Percentiles rank a stretch among this genome's conserved stretches.
phyloP scores from a whole-genome alignment of 2,329 filamentous ascomycete species.

The Calonectria naviculata region DNA sequence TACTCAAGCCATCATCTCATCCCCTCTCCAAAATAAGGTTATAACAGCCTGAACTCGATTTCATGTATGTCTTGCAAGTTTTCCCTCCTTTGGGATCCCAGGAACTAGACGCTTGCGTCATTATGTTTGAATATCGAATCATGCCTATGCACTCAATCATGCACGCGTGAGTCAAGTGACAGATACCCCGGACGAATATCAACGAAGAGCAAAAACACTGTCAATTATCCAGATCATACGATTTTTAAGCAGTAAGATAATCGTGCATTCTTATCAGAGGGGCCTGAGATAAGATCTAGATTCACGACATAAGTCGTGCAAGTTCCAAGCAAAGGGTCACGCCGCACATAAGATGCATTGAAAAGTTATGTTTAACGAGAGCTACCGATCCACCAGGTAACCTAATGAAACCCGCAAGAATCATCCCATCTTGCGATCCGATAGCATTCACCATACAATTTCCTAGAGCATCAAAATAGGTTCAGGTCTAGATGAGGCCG shows the following conservation, averaged over 20 bases:
- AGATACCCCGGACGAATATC: background rate
- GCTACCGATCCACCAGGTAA: too few relatives aligned
- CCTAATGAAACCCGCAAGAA: too few relatives aligned
- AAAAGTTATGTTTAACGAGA: too few relatives aligned
- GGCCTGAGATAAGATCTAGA: background rate
- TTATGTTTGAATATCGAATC: background rate
- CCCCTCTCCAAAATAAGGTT: background rate
- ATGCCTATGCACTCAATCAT: background rate
- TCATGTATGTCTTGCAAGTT: background rate
- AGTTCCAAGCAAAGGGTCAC: too few relatives aligned
- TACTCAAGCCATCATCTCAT: background rate
- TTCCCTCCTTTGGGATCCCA: background rate
- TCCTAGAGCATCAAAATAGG: too few relatives aligned
- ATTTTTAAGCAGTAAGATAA: background rate
- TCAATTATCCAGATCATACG: background rate
- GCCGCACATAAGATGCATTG: too few relatives aligned
- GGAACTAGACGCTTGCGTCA: background rate
- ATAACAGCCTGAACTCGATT: background rate
- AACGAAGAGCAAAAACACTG: background rate
- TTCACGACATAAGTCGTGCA: too few relatives aligned
- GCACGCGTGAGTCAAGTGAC: background rate
- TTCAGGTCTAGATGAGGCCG: too few relatives aligned
- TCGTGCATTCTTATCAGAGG: background rate
- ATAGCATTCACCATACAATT: too few relatives aligned
- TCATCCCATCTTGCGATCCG: too few relatives aligned